A percentile compares a stretch with the other conserved stretches of the same genome.
phyloP scores from a whole-genome alignment of 1,139 yeast genomes.

The Pneumocystis murina region DNA sequence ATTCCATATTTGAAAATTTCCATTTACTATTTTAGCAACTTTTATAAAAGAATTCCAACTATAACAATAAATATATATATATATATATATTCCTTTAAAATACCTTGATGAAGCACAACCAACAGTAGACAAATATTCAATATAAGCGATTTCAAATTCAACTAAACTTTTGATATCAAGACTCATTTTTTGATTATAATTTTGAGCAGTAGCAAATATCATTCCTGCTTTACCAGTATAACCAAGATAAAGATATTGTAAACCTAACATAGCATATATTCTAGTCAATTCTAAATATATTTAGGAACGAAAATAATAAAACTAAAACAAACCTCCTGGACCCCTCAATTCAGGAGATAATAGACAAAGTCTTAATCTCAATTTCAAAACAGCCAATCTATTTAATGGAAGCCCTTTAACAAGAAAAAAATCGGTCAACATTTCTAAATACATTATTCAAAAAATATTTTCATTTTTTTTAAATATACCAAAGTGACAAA shows the following conservation, averaged over 20 bases:
- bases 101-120: not conserved
- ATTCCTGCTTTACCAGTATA: not conserved
- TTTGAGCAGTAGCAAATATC: not conserved
- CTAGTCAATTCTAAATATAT: not conserved
- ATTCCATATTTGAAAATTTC: not conserved
- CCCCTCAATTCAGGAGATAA: not conserved
- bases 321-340: not conserved
- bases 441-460: not conserved
- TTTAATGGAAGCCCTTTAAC: not conserved
- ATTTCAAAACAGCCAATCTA: not conserved
- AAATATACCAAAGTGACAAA: not conserved
- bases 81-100: not conserved
- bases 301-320: not conserved
- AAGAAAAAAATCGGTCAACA: not conserved
- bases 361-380: not conserved
- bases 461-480: not conserved
- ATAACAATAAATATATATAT: not conserved
- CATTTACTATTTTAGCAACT: not conserved
- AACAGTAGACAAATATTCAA: not conserved
- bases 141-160: not conserved
- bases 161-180: not conserved
- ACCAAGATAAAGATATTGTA: not conserved
- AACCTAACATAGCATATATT: not conserved
- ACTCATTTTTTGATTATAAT: not conserved
- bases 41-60: not conserved